phyloP scores from a whole-genome alignment of 805 yeast species.

The Yamadazyma sp. region DNA sequence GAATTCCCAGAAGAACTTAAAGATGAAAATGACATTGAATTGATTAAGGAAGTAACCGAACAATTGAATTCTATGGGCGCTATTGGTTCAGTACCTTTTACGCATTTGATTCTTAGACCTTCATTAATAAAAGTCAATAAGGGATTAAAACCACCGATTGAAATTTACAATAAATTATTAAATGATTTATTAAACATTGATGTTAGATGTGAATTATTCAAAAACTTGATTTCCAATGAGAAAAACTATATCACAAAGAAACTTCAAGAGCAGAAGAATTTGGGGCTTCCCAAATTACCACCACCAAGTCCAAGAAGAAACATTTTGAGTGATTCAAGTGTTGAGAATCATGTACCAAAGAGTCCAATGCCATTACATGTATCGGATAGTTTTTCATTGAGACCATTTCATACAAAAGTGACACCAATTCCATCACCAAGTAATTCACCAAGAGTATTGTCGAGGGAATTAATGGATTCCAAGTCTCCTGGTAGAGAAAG shows the following conservation, averaged over 20 bases:
- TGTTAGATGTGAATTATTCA: constrained; percentile 20
- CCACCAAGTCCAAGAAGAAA: constrained; percentile 14
- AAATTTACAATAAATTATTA: constrained; percentile 23
- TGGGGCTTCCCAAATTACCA: constrained; percentile 19
- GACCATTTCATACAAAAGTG: constrained; percentile 40
- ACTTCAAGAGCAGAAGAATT: constrained; percentile 25
- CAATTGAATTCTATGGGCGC: constrained; percentile 33
- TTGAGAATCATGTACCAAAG: background rate
- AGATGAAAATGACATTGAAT: background rate
- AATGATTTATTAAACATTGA: constrained; percentile 25
- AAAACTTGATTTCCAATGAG: constrained; percentile 23
- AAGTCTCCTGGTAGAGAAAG: constrained; percentile 5
- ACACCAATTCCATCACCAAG: constrained; percentile 41
- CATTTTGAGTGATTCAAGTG: background rate
- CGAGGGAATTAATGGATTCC: constrained; percentile 8
- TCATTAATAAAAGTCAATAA: constrained; percentile 30
- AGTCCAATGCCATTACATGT: constrained; percentile 16
- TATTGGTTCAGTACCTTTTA: constrained; percentile 37
- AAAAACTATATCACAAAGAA: constrained; percentile 26
- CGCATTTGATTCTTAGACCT: constrained; percentile 40
- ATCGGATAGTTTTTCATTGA: constrained; percentile 32
- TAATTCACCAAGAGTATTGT: constrained; percentile 29
- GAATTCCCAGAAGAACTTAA: constrained; percentile 17
- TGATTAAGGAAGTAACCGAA: constrained; percentile 7
- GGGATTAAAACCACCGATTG: constrained; percentile 41